A percentile compares a stretch with the other conserved stretches of the same genome.
Evolutionary conservation across 129 eudicot genomes (phyloP).

Genomic region (Apium graveolens): DNA sequence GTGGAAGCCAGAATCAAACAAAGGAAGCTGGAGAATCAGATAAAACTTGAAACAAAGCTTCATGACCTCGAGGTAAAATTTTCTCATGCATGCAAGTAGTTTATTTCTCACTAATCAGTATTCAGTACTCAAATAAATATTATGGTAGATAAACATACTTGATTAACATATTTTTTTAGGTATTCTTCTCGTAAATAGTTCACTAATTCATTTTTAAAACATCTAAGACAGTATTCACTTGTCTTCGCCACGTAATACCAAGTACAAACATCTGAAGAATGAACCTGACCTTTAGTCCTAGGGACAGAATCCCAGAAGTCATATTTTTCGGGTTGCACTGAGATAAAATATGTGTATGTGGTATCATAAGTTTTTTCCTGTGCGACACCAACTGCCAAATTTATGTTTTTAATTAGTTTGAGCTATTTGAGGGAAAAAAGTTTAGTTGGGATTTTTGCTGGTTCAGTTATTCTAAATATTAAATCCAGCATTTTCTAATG

Average conservation of each 20-base stretch:
- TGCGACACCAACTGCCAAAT: not conserved
- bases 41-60: conserved; percentile 72
- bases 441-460: not conserved
- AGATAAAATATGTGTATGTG: not conserved
- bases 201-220: not conserved
- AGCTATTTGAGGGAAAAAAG: not conserved
- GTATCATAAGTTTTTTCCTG: not conserved
- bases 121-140: not conserved
- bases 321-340: not conserved
- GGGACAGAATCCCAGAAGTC: not conserved
- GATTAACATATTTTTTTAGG: not conserved
- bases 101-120: not conserved
- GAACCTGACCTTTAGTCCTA: not conserved
- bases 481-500: not conserved
- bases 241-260: not conserved
- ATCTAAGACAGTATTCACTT: not conserved
- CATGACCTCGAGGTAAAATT: conserved; percentile 56
- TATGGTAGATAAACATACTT: not conserved
- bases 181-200: not conserved
- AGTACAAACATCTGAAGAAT: not conserved
- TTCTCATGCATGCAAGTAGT: not conserved
- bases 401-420: not conserved
- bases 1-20: conserved; percentile 62
- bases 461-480: not conserved
- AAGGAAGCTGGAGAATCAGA: conserved; percentile 78